Conservation (phyloP, 2,329 filamentous ascomycete species). For the Tolypocladium guangdongense region DNA sequence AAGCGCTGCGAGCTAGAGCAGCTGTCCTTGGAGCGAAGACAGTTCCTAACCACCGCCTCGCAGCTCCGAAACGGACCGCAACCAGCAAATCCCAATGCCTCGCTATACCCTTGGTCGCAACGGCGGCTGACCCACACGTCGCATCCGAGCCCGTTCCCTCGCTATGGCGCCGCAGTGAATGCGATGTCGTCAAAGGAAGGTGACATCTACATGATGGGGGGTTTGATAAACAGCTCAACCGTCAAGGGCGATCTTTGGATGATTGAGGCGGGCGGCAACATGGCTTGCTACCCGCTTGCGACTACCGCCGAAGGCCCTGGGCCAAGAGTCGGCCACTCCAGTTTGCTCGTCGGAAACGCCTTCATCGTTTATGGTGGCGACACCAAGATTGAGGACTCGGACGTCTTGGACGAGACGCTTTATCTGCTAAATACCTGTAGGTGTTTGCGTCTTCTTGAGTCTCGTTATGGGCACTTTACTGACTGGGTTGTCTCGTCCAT, state of each 20-base stretch:
- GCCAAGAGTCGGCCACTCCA: constrained; percentile 87
- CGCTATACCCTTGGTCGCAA: constrained; percentile 93
- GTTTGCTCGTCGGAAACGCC: constrained; percentile 90
- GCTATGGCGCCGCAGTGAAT: constrained; percentile 96
- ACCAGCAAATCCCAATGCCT: constrained; percentile 52
- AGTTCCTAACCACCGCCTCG: constrained; percentile 5
- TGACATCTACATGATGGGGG: constrained; percentile 95
- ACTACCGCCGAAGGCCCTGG: constrained; percentile 92
- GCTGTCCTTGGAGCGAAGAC: background rate
- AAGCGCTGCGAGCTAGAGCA: background rate
- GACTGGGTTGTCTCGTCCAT: constrained; percentile 4
- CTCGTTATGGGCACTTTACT: constrained; percentile 3
- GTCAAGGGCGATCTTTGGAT: constrained; percentile 98
- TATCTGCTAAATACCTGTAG: constrained; percentile 96
- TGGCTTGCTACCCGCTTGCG: constrained; percentile 83
- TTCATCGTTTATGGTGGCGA: constrained; percentile 99
- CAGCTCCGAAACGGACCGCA: constrained; percentile 46
- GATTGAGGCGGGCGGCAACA: constrained; percentile 79
- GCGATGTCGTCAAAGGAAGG: constrained; percentile 88
- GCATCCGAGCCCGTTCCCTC: constrained; percentile 79
- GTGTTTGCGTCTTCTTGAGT: constrained; percentile 23
- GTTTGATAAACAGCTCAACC: constrained; percentile 85
- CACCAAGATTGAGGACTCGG: constrained; percentile 89
- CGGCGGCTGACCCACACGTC: constrained; percentile 76
- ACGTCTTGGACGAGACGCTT: constrained; percentile 85